Evolutionary conservation across 2,329 filamentous ascomycete genomes (phyloP).

Genomic region (Calonectria henricotiae): DNA sequence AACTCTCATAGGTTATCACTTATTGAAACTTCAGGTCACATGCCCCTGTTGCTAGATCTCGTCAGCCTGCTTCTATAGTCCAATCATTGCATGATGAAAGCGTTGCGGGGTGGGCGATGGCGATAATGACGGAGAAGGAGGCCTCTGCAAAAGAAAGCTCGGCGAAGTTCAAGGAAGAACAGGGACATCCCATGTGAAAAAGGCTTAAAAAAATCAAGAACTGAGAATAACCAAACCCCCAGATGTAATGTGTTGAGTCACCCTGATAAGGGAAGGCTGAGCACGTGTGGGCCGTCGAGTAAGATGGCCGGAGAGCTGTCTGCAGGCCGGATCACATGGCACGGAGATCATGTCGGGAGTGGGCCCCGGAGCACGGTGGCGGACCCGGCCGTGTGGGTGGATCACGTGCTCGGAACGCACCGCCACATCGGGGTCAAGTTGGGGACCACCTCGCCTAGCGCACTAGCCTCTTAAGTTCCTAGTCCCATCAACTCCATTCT

Average conservation of each 20-base stretch:
- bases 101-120: constrained; percentile 18
- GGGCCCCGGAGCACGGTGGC: constrained; percentile 43
- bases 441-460: background rate
- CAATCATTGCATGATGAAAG: constrained; percentile 20
- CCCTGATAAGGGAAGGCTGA: constrained; percentile 13
- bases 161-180: constrained; percentile 19
- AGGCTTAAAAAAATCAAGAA: background rate
- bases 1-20: background rate
- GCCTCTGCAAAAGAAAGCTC: constrained; percentile 23
- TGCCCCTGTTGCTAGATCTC: constrained; percentile 4
- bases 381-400: constrained; percentile 49
- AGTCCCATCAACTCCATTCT: constrained; percentile 17
- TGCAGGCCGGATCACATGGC: constrained; percentile 49
- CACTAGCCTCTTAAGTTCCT: constrained; percentile 17
- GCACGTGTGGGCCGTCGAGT: constrained; percentile 26
- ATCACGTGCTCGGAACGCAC: constrained; percentile 30
- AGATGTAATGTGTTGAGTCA: constrained; percentile 29
- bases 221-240: background rate
- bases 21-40: constrained; percentile 25
- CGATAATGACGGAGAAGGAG: background rate
- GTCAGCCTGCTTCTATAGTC: background rate
- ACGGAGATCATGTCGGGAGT: constrained; percentile 47
- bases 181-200: constrained; percentile 7
- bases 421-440: constrained; percentile 40
- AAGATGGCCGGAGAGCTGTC: constrained; percentile 40